Percentiles rank a stretch among this genome's conserved stretches.
phyloP scores from a whole-genome alignment of 2,329 filamentous ascomycete genomes.

The Blumeriella jaapii region DNA sequence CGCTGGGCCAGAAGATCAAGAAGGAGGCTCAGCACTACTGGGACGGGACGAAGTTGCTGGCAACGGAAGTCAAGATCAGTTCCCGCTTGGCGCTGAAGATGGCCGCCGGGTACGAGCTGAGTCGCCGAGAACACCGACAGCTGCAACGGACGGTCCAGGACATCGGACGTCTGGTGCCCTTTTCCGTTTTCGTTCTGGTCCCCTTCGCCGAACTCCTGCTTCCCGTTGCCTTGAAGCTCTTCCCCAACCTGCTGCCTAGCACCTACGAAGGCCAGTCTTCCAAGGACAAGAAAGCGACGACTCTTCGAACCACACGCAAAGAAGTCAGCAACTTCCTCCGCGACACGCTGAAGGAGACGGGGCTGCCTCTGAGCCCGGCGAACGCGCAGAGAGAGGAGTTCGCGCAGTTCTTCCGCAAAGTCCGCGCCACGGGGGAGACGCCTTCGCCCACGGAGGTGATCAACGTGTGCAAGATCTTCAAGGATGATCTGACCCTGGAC shows the following conservation, averaged over 20 bases:
- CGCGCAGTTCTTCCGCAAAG: constrained; percentile 91
- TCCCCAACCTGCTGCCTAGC: constrained; percentile 94
- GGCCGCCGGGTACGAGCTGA: constrained; percentile 95
- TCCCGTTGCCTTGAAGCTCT: constrained; percentile 82
- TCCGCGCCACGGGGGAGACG: constrained; percentile 79
- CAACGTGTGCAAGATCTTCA: constrained; percentile 98
- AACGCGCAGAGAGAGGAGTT: constrained; percentile 92
- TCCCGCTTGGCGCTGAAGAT: constrained; percentile 87
- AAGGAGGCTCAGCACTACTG: constrained; percentile 91
- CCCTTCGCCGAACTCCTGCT: constrained; percentile 91
- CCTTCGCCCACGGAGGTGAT: constrained; percentile 87
- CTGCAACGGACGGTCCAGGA: constrained; percentile 89
- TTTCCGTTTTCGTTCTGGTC: constrained; percentile 93
- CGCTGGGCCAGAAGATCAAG: constrained; percentile 84
- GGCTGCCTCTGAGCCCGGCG: constrained; percentile 71
- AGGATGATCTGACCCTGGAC: constrained; percentile 92
- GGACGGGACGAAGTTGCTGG: constrained; percentile 94
- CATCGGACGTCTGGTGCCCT: constrained; percentile 82
- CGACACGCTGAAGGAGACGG: constrained; percentile 84
- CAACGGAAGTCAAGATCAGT: constrained; percentile 86
- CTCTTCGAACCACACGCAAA: constrained; percentile 74
- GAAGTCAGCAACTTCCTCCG: constrained; percentile 87
- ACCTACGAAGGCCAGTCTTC: constrained; percentile 90
- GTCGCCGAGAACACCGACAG: constrained; percentile 84
- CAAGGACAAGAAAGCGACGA: constrained; percentile 77